Base-by-base conservation (phyloP, 257 asterid genomes). In the Striga asiatica region DNA sequence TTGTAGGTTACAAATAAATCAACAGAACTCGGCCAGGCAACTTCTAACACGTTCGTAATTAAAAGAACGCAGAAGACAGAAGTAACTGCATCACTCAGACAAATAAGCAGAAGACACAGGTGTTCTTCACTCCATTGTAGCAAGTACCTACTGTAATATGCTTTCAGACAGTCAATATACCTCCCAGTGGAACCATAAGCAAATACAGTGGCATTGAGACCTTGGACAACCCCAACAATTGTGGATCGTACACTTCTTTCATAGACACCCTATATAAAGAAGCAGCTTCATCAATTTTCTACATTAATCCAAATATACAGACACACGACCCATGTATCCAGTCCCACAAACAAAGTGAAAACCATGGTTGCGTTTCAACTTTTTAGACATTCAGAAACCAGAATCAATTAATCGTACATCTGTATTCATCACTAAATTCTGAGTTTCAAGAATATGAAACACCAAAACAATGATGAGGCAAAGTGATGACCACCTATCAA, bases 131-230 rank as follows among this genome's bases (percentile, higher is more conserved):
- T n/a, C 65, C 34, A 6, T 32, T 47, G 16, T 24, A 46, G 43
- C 56, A 54, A 58, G 56, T 47, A 21, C 54, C 37, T 21, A 28
- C 45, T 23, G 39, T 17, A 54, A 39, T 31, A 58, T 48, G 56
- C 41, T 49, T 50, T 50, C n/a, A 32, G 60, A 56, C 28, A 10
- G 9, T 53, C 56, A 23, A 64, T 51, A 54, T 79, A 86, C 98
- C 98, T 89, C 63, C 98, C 96, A 27, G 98, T 89, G 57, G 98
- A 74, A 52, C 96, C 98, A 76, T 89, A 89, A 67, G 98, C 98
- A 81, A 89, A 89, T 39, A 89, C 74, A 54, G 98, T 89, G 27
- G 98, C 98, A 74, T 89, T 89, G 54, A 89, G 94, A 63, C 98
- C 98, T 74, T 89, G 94, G 54, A 75, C 77, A 45, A 89, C 95